Evolutionary conservation across 345 rosid species (phyloP).

Genomic region (Balakata baccata): DNA sequence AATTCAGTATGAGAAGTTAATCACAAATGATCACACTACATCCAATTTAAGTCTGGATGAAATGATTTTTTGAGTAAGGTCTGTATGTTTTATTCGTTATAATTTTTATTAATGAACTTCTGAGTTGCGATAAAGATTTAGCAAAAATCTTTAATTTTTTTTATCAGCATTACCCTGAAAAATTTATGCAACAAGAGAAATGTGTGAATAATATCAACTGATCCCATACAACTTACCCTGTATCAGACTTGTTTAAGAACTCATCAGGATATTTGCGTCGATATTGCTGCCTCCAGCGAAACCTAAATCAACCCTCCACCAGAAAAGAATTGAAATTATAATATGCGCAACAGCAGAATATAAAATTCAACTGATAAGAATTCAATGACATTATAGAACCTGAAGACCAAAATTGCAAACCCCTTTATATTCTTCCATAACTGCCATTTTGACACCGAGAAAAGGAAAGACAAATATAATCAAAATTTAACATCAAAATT

Average conservation of each 20-base stretch:
- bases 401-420: background rate
- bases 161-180: background rate
- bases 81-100: background rate
- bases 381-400: background rate
- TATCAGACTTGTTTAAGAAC: conserved; percentile 78
- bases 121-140: background rate
- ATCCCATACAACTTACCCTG: conserved; percentile 39
- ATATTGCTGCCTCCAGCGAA: conserved; percentile 84
- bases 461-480: too few relatives aligned
- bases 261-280: conserved; percentile 87
- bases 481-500: background rate
- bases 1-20: background rate
- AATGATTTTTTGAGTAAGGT: background rate
- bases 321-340: background rate
- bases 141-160: background rate
- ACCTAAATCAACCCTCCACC: conserved; percentile 38
- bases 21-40: background rate
- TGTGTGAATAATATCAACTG: background rate
- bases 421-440: background rate
- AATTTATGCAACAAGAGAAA: background rate
- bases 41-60: background rate
- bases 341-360: background rate
- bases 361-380: background rate
- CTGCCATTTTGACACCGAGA: background rate
- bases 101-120: background rate